Evolutionary conservation across 2,329 filamentous ascomycete species (phyloP), one percentile per base, ranked within the genome.

Genomic region (Fusarium nodosum): DNA sequence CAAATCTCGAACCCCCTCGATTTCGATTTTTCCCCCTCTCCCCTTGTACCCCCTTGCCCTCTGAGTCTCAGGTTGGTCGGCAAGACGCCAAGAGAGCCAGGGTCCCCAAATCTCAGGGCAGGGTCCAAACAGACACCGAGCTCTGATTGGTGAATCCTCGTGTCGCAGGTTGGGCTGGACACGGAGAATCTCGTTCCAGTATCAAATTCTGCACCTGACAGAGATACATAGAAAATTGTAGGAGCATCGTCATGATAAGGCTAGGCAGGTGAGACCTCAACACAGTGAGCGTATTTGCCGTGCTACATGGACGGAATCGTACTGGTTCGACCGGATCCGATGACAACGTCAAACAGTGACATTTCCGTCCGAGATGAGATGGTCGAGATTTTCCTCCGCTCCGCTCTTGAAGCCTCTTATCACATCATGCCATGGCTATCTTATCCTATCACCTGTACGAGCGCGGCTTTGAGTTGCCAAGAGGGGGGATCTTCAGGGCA

Each of bases 151-250:
- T 47, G 31, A 46, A 60, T 61, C 56, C 45, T 59, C 58, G 51
- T 60, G 69, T 74, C 69, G 72, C 72, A 74, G 71, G 71, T 72
- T 74, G 69, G 61, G 67, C 67, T 71, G 64, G 68, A 71, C 68
- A 71, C 68, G 68, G 68, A 71, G 53, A 71, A 71, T 71, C 64
- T 71, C 56, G 47, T 71, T 71, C 68, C 68, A 62, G 64, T 69
- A 54, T 71, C 64, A 48, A 66, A 59, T 45, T 63, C 53, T 71
- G 68, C 66, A 70, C 54, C 67, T 68, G 41, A 28, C 24, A 44
- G 16, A 28, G 24, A 18, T 54, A 31, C 41, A 47, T 58, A 66
- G 46, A 39, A 52, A 53, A 56, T 54, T 66, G 66, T 62, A 46
- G 47, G 36, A 39, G n/a, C 12, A 20, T 39, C 26, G 44, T 65